A percentile compares a stretch with the other conserved stretches of the same genome.
Conservation (phyloP, 225 moss, liverwort and hornwort genomes). For the Physcomitrium patens region DNA sequence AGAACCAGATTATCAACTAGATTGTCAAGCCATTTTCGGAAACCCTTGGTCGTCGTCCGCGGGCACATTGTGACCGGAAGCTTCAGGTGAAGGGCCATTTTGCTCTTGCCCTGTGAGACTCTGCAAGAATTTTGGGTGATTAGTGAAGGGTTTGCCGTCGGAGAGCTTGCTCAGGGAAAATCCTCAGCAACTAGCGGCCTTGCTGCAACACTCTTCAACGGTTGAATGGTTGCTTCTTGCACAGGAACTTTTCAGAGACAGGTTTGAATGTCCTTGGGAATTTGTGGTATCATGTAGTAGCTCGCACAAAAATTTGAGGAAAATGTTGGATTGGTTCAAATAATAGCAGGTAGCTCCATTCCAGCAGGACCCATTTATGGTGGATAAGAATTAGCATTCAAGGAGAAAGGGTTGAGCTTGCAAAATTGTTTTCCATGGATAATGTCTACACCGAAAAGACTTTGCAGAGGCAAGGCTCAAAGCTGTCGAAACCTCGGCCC, state of each 20-base stretch:
- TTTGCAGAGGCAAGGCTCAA: conserved; percentile 21
- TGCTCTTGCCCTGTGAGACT: conserved; percentile 1
- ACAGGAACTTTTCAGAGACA: conserved; percentile 4
- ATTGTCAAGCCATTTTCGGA: conserved; percentile 23
- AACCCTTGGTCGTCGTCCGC: conserved; percentile 2
- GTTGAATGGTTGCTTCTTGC: not conserved
- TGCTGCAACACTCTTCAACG: not conserved
- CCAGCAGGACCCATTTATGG: conserved; percentile 1
- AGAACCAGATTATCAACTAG: not conserved
- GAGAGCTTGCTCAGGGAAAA: conserved; percentile 4
- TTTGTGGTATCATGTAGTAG: conserved; percentile 2
- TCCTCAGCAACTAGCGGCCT: not conserved
- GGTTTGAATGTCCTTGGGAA: not conserved
- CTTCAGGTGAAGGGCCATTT: conserved; percentile 10
- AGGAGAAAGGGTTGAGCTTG: not conserved
- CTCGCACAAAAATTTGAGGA: conserved; percentile 4
- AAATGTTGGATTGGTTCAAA: not conserved
- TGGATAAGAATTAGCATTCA: conserved; percentile 7
- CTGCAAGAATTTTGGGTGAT: conserved; percentile 10
- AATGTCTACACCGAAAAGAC: conserved; percentile 17
- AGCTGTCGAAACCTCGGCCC: not conserved
- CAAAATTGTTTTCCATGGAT: conserved; percentile 36
- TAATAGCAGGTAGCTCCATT: not conserved
- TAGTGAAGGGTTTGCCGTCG: conserved; percentile 6
- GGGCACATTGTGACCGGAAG: not conserved